Conservation (phyloP, 2,329 filamentous ascomycete species). For the Xylariomycetidae sp. region DNA sequence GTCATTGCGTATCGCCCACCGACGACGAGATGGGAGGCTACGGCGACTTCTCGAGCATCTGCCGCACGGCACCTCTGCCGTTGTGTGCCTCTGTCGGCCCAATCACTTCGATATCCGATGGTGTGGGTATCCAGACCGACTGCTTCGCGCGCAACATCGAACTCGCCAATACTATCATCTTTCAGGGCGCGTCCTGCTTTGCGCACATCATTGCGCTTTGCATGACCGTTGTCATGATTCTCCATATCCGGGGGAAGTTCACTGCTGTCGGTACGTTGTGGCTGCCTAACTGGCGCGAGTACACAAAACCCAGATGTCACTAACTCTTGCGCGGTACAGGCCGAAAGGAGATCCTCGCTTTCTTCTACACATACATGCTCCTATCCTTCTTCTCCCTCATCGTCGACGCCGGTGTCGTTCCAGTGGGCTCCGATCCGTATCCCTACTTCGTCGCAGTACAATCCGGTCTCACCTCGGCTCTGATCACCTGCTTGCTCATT, state of each 20-base stretch:
- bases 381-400: constrained; percentile 83
- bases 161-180: constrained; percentile 96
- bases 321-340: constrained; percentile 34
- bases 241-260: constrained; percentile 95
- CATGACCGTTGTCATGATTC: constrained; percentile 96
- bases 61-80: constrained; percentile 76
- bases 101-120: constrained; percentile 59
- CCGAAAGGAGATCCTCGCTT: constrained; percentile 68
- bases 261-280: constrained; percentile 78
- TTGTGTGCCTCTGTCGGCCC: constrained; percentile 81
- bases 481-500: constrained; percentile 85
- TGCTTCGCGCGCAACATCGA: constrained; percentile 96
- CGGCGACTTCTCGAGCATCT: constrained; percentile 84
- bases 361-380: constrained; percentile 96
- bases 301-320: too few relatives aligned
- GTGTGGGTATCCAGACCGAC: constrained; percentile 74
- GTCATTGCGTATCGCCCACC: background rate
- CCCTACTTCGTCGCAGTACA: constrained; percentile 90
- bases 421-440: constrained; percentile 72
- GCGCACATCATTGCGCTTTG: constrained; percentile 85
- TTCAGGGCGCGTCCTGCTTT: constrained; percentile 83
- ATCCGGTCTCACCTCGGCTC: constrained; percentile 74
- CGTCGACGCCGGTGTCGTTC: constrained; percentile 87
- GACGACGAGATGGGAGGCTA: constrained; percentile 64
- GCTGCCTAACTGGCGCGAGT: constrained; percentile 12